A percentile compares a stretch with the other conserved stretches of the same genome.
Conservation (phyloP, 192 early-diverging fungal species). For the Backusella macrospora region DNA sequence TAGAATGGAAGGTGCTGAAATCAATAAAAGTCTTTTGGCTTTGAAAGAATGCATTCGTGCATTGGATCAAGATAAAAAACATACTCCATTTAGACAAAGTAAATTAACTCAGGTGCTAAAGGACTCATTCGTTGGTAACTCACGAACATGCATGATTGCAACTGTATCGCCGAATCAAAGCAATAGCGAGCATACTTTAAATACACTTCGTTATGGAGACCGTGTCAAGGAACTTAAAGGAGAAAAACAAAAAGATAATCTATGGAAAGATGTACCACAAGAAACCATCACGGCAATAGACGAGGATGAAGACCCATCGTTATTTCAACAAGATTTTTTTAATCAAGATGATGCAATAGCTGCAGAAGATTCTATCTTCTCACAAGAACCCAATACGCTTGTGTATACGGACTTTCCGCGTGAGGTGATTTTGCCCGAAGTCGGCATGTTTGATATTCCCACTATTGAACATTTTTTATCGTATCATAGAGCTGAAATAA, state of each 20-base stretch:
- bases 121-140: conserved; percentile 98
- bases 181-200: conserved; percentile 96
- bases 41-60: conserved; percentile 99
- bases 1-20: conserved; percentile 98
- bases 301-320: neutral
- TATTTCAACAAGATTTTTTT: conserved; percentile 13
- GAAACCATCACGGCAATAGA: neutral
- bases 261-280: neutral
- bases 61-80: conserved; percentile 90
- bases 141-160: conserved; percentile 98
- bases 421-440: neutral
- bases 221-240: conserved; percentile 54
- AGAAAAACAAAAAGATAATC: conserved; percentile 33
- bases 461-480: conserved; percentile 64
- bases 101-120: conserved; percentile 98
- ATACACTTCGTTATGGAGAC: conserved; percentile 97
- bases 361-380: conserved; percentile 4
- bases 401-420: neutral
- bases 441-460: conserved; percentile 25
- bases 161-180: conserved; percentile 95
- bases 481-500: conserved; percentile 67
- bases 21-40: conserved; percentile 98
- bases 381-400: neutral
- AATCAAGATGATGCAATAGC: neutral
- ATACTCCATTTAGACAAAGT: conserved; percentile 96